Evolutionary conservation across 129 eudicot genomes (phyloP), one percentile per base, ranked within the genome.

Genomic region (Solidago caesia): DNA sequence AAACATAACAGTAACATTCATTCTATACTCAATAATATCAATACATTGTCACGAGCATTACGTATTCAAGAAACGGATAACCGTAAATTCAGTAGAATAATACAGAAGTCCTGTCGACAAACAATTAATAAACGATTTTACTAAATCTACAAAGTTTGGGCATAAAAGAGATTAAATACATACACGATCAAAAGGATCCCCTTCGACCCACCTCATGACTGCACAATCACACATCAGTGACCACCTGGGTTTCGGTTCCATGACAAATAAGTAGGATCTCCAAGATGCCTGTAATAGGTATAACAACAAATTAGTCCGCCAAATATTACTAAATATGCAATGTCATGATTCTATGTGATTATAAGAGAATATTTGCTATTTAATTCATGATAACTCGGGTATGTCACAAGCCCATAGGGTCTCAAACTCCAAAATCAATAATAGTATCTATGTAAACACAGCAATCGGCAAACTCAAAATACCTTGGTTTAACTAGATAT

Each of bases 221-320:
- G 81, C 75, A 77, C 62, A 60, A 68, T 77, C 75, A 14, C 64
- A 49, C 44, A 46, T 83, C 64, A 87, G 70, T 82, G 89, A 61
- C 96, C 96, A 21, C 93, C 96, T 13, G 98, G 96, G 70, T 86
- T 86, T 77, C 89, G 83, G 84, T 94, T 90, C 98, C 98, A 94
- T 27, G 98, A 91, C 74, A 94, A 71, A 80, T 90, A 88, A 14
- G 89, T 79, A 15, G 97, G 98, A 81, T 94, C 98, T 56, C 98
- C 98, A 64, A 90, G 96, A 80, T 85, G 88, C 89, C 96, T 92
- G 85, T 62, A 63, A 72, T 53, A n/a, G 42, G 8, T 56, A 55
- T 42, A 29, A 62, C 27, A 56, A 60, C 71, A 7, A 12, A 61
- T 27, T 55, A 33, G 44, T 79, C 44, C 2, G 8, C 33, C 27